Conservation (phyloP, 1,139 yeast genomes). For the Debaryomyces singareniensis region DNA sequence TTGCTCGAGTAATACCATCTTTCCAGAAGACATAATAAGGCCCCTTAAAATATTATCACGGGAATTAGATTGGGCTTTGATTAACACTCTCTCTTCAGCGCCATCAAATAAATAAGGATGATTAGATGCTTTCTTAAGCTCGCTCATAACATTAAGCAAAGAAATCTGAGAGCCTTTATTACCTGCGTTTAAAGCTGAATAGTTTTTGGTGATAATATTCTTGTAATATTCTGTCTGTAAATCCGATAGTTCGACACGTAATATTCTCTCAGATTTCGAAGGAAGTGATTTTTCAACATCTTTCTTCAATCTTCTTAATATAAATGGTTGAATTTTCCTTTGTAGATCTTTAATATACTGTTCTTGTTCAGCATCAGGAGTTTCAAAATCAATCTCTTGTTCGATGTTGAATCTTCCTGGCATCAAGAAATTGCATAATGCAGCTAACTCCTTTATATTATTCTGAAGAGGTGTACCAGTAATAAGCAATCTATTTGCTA, state of each 20-base stretch:
- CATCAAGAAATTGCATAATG: conserved; percentile 90
- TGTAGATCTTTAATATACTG: conserved; percentile 82
- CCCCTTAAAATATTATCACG: conserved; percentile 85
- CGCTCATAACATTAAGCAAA: conserved; percentile 86
- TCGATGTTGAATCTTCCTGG: conserved; percentile 89
- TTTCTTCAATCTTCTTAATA: conserved; percentile 85
- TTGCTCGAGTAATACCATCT: conserved; percentile 93
- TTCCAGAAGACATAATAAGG: conserved; percentile 94
- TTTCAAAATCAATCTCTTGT: conserved; percentile 90
- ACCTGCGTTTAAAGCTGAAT: conserved; percentile 86
- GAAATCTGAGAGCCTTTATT: conserved; percentile 76
- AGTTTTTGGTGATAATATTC: conserved; percentile 86
- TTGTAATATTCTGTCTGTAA: conserved; percentile 93
- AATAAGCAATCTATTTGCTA: conserved; percentile 76
- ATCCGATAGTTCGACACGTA: conserved; percentile 92
- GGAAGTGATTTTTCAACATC: conserved; percentile 97
- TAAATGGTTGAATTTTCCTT: conserved; percentile 79
- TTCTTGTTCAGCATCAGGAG: conserved; percentile 83
- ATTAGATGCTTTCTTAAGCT: conserved; percentile 91
- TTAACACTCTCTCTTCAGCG: conserved; percentile 79
- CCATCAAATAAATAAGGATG: conserved; percentile 94
- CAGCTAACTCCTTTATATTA: conserved; percentile 91
- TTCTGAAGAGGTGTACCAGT: conserved; percentile 98
- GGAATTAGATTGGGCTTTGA: conserved; percentile 51
- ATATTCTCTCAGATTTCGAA: conserved; percentile 87